A percentile compares a stretch with the other conserved stretches of the same genome.
Conservation (phyloP, 2,329 filamentous ascomycete genomes). For the Onygenales sp. region DNA sequence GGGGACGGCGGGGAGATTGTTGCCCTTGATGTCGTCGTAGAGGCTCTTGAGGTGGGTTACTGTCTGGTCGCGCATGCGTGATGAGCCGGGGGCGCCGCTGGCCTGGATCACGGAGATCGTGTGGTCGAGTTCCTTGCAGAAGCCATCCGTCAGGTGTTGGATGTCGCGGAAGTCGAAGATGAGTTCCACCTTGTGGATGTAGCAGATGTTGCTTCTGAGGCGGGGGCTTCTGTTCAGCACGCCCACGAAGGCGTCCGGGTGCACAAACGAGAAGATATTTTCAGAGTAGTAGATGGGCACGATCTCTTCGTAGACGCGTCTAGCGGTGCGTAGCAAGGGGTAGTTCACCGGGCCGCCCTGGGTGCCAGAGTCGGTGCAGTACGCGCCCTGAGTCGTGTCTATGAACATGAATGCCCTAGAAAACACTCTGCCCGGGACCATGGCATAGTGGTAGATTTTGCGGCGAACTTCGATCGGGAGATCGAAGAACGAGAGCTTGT, state of each 20-base stretch:
- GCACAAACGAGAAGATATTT: constrained; percentile 15
- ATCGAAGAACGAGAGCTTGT: constrained; percentile 8
- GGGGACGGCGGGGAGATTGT: neutral
- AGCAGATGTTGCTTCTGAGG: constrained; percentile 8
- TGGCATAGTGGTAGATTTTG: constrained; percentile 13
- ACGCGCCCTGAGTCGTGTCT: neutral
- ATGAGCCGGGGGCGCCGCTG: neutral
- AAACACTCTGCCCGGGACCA: constrained; percentile 12
- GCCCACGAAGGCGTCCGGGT: constrained; percentile 11
- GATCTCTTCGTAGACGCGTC: constrained; percentile 12
- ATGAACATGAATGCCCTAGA: constrained; percentile 13
- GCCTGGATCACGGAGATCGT: neutral
- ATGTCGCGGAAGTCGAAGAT: constrained; percentile 15
- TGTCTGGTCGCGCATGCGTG: neutral
- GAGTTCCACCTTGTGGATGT: constrained; percentile 13
- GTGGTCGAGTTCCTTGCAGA: constrained; percentile 3
- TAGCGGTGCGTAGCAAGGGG: constrained; percentile 11
- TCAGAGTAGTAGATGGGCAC: constrained; percentile 13
- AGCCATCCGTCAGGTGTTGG: constrained; percentile 10
- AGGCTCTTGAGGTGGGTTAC: neutral
- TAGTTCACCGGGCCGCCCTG: constrained; percentile 11
- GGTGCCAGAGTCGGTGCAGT: neutral
- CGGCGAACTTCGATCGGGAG: constrained; percentile 12
- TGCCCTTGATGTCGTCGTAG: neutral
- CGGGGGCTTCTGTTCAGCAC: constrained; percentile 6